phyloP scores from a whole-genome alignment of 208 protist genomes.

The Crithidia fasciculata region DNA sequence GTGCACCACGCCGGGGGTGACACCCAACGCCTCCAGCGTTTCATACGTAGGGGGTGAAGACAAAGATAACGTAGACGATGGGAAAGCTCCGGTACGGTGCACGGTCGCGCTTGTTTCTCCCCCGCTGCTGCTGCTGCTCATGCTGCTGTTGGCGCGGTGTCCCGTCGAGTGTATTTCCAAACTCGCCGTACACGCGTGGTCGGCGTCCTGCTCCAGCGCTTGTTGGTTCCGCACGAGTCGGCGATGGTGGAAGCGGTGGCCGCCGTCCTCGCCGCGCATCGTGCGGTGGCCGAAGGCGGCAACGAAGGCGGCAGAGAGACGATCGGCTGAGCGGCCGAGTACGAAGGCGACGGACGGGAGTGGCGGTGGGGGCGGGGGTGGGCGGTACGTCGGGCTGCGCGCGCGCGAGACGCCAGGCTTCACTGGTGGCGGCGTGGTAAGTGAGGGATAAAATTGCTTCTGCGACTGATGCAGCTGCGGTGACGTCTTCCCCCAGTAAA shows the following conservation, averaged over 20 bases:
- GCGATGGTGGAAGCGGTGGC: slow-evolving; percentile 63
- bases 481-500: slow-evolving; percentile 10
- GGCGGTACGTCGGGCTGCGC: slow-evolving; percentile 16
- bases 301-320: slow-evolving; percentile 75
- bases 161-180: slow-evolving; percentile 21
- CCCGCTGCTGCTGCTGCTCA: not conserved
- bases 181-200: slow-evolving; percentile 48
- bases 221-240: slow-evolving; percentile 63
- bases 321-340: slow-evolving; percentile 56
- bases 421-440: slow-evolving; percentile 3
- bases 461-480: not conserved
- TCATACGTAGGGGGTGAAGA: not conserved
- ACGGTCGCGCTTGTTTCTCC: not conserved
- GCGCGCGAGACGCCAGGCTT: not conserved
- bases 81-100: not conserved
- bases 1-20: slow-evolving; percentile 35
- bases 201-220: slow-evolving; percentile 36
- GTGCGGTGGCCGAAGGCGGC: slow-evolving; percentile 73
- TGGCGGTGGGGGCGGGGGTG: slow-evolving; percentile 11
- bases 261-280: slow-evolving; percentile 70
- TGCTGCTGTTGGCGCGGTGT: not conserved
- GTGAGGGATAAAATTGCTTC: not conserved
- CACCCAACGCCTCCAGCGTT: slow-evolving; percentile 5
- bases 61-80: not conserved
- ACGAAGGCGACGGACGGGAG: slow-evolving; percentile 22